Percentiles rank a stretch among this genome's conserved stretches.
Evolutionary conservation across 208 protist genomes (phyloP).

Genomic region (Angomonas deanei): DNA sequence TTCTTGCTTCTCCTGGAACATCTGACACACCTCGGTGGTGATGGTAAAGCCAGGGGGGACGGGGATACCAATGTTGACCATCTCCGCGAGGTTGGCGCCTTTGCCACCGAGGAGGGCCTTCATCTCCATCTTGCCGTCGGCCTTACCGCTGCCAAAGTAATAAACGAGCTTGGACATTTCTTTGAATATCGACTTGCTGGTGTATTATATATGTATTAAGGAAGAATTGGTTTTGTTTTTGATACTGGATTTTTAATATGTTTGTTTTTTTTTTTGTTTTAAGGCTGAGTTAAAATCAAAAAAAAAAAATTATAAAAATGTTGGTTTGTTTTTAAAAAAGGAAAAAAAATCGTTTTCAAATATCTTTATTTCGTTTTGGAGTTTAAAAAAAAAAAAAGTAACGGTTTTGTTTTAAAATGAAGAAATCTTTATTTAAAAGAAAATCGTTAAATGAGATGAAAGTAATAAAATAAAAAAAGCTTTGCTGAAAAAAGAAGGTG

Average conservation of each 20-base stretch:
- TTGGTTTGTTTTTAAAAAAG: background rate
- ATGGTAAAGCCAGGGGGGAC: conserved; percentile 94
- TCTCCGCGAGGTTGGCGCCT: conserved; percentile 91
- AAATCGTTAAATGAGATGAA: background rate
- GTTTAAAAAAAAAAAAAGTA: conserved; percentile 5
- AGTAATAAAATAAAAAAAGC: background rate
- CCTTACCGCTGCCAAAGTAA: conserved; percentile 71
- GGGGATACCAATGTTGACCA: conserved; percentile 90
- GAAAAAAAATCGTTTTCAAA: conserved; percentile 2
- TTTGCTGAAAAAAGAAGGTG: background rate
- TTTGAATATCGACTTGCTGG: background rate
- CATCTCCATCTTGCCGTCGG: conserved; percentile 79
- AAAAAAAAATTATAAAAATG: background rate
- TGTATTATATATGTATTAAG: conserved; percentile 7
- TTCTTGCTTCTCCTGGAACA: conserved; percentile 58
- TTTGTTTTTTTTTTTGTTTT: too few species aligned
- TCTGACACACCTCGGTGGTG: conserved; percentile 84
- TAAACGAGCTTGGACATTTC: conserved; percentile 61
- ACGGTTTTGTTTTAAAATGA: background rate
- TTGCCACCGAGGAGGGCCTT: conserved; percentile 93
- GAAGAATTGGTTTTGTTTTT: too few species aligned
- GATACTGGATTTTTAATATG: too few species aligned
- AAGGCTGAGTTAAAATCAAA: conserved; percentile 1
- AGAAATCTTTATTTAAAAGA: background rate
- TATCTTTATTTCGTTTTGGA: background rate